A percentile compares a stretch with the other conserved stretches of the same genome.
phyloP scores from a whole-genome alignment of 768 basidiomycete species.

The Cyclocybe aegerita region DNA sequence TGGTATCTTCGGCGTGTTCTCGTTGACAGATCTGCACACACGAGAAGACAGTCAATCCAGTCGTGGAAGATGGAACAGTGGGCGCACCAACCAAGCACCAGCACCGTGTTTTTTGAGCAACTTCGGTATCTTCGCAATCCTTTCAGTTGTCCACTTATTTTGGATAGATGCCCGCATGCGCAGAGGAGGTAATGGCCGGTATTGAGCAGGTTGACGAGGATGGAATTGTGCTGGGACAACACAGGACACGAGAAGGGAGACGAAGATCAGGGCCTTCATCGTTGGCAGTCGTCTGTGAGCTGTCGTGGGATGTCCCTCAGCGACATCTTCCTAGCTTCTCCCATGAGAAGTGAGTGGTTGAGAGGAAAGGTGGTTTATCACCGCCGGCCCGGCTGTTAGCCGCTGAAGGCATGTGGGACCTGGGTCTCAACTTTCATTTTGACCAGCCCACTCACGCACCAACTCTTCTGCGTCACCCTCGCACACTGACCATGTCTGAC shows the following conservation, averaged over 20 bases:
- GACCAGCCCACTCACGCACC: neutral
- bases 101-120: constrained; percentile 42
- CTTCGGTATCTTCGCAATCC: constrained; percentile 39
- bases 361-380: too few species aligned
- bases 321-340: too few species aligned
- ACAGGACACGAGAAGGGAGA: neutral
- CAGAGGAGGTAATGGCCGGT: constrained; percentile 35
- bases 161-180: constrained; percentile 39
- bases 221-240: constrained; percentile 20
- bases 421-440: too few species aligned
- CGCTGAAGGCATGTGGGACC: too few species aligned
- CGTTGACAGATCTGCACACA: constrained; percentile 39
- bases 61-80: neutral
- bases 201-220: constrained; percentile 29
- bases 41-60: neutral
- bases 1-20: constrained; percentile 55
- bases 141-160: constrained; percentile 39
- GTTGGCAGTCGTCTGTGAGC: neutral
- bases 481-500: constrained; percentile 3
- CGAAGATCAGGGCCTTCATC: neutral
- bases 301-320: too few species aligned
- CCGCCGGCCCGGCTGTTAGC: too few species aligned
- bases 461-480: neutral
- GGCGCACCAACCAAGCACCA: constrained; percentile 41
- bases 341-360: too few species aligned